Conservation (phyloP, 768 basidiomycete species). For the Candolleomyces efflorescens region DNA sequence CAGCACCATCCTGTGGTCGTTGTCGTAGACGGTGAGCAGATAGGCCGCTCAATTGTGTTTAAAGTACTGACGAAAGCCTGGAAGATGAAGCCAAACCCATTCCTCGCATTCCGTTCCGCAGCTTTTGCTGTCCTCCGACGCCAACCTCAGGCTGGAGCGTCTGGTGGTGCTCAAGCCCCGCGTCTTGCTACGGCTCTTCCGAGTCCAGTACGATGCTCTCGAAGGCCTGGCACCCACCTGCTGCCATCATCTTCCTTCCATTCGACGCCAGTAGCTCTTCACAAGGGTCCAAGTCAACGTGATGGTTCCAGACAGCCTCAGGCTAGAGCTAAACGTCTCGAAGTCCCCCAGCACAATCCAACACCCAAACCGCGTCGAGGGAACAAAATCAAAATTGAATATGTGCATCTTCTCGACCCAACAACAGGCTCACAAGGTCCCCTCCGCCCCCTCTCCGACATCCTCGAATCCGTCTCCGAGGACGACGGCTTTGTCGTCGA, state of each 20-base stretch:
- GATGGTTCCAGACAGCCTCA: background rate
- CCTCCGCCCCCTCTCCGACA: conserved; percentile 24
- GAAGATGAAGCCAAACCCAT: background rate
- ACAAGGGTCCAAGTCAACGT: background rate
- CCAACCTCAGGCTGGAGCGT: background rate
- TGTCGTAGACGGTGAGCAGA: background rate
- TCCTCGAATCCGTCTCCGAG: conserved; percentile 43
- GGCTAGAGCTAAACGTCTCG: background rate
- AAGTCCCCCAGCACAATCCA: conserved; percentile 4
- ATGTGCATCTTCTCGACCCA: conserved; percentile 47
- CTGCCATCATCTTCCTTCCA: background rate
- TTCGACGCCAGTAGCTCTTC: background rate
- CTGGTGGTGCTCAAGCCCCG: background rate
- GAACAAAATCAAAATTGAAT: conserved; percentile 35
- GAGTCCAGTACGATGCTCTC: background rate
- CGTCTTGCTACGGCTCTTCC: background rate
- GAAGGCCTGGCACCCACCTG: background rate
- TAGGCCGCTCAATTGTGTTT: too few relatives aligned
- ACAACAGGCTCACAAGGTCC: conserved; percentile 19
- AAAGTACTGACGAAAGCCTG: too few relatives aligned
- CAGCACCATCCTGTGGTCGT: background rate
- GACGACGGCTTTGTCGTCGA: conserved; percentile 43
- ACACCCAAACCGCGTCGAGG: conserved; percentile 3
- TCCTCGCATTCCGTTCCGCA: background rate
- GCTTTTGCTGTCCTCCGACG: background rate